phyloP scores from a whole-genome alignment of 768 basidiomycete genomes.

The Leccinellum luteum region DNA sequence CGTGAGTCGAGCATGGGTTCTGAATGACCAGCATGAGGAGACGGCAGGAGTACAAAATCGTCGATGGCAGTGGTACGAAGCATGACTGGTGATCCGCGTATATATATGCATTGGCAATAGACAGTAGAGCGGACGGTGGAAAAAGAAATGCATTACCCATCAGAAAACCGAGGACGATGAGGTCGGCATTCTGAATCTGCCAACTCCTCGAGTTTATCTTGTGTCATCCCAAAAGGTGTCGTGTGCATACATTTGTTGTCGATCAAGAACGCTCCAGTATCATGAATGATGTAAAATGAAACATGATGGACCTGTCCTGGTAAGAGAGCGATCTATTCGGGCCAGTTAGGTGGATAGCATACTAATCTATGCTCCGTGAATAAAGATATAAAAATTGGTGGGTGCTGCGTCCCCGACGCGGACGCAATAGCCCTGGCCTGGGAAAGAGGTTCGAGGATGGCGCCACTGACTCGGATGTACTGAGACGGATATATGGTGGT shows the following conservation, averaged over 20 bases:
- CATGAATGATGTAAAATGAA: too few relatives aligned
- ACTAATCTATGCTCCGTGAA: not conserved
- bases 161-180: not conserved
- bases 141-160: not conserved
- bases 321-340: not conserved
- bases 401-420: not conserved
- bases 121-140: not conserved
- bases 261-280: not conserved
- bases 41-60: not conserved
- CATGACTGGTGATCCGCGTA: not conserved
- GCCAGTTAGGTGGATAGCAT: not conserved
- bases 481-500: not conserved
- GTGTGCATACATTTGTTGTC: not conserved
- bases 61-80: not conserved
- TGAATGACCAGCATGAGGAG: constrained; percentile 1
- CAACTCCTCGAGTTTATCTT: not conserved
- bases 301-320: not conserved
- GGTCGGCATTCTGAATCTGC: not conserved
- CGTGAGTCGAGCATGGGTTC: constrained; percentile 8
- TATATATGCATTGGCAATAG: not conserved
- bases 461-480: not conserved
- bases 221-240: not conserved
- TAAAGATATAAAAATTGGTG: not conserved
- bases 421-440: not conserved
- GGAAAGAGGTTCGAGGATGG: not conserved